Conservation (phyloP, 176 grass and related monocot genomes). For the Avena sativa region DNA sequence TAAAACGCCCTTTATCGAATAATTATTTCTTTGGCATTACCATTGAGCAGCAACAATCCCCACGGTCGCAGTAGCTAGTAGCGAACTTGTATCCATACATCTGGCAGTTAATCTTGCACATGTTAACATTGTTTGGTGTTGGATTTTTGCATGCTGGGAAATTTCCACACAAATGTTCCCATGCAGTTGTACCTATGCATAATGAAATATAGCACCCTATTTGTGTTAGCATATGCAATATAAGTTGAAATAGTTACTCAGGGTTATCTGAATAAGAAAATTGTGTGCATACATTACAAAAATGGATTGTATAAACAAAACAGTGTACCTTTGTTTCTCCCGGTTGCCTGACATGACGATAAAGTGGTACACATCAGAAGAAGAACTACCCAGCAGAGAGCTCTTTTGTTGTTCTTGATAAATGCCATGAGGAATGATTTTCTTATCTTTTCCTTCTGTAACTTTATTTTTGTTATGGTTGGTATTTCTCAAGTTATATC, state of each 20-base stretch:
- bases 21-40: too few species aligned
- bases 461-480: too few species aligned
- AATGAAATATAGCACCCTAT: neutral
- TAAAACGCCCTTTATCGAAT: too few species aligned
- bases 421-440: neutral
- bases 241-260: neutral
- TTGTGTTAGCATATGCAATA: neutral
- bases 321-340: neutral
- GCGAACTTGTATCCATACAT: too few species aligned
- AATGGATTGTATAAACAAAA: neutral
- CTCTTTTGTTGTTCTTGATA: neutral
- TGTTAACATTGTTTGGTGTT: too few species aligned
- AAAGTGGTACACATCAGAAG: neutral
- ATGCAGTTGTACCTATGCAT: neutral
- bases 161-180: neutral
- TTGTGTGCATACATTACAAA: neutral
- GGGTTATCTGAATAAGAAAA: neutral
- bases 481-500: neutral
- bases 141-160: too few species aligned
- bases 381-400: neutral
- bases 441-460: neutral
- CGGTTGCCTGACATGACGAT: neutral
- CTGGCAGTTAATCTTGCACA: too few species aligned
- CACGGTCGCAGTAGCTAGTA: too few species aligned
- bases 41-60: neutral